Percentiles rank a stretch among this genome's conserved stretches.
These are phyloP conservation scores for Fulvia fulva DNA, from an alignment of 2,329 filamentous ascomycete genomes.

Conservation along the genomic window DNA sequence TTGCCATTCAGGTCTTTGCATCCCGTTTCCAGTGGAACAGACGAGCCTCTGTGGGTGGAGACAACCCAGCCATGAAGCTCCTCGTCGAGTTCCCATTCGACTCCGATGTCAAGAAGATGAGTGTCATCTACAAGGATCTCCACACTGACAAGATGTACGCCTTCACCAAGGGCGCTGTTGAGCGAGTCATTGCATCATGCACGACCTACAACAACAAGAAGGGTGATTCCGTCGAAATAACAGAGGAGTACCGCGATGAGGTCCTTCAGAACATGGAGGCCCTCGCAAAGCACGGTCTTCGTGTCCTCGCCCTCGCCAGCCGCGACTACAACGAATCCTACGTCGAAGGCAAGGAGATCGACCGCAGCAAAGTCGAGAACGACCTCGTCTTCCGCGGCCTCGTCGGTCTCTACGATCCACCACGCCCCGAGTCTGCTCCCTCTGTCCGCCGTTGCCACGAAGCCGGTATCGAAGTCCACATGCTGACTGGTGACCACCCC, in stretches of 20 bases:
- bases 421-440: slow-evolving; percentile 71
- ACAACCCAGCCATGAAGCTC: slow-evolving; percentile 49
- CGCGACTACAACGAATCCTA: slow-evolving; percentile 36
- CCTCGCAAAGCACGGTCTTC: slow-evolving; percentile 59
- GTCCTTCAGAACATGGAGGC: slow-evolving; percentile 66
- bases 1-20: slow-evolving; percentile 71
- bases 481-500: slow-evolving; percentile 80
- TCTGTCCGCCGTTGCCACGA: slow-evolving; percentile 67
- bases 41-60: slow-evolving; percentile 25
- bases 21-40: slow-evolving; percentile 53
- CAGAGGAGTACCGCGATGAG: slow-evolving; percentile 50
- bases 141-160: slow-evolving; percentile 46
- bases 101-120: slow-evolving; percentile 73
- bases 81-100: slow-evolving; percentile 70
- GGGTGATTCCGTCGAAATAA: slow-evolving; percentile 47
- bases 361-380: slow-evolving; percentile 61
- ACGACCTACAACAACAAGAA: slow-evolving; percentile 37
- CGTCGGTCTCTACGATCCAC: slow-evolving; percentile 81
- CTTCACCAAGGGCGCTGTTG: slow-evolving; percentile 66
- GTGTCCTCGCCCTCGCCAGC: slow-evolving; percentile 63
- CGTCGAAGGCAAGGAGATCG: slow-evolving; percentile 48
- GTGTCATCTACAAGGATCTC: slow-evolving; percentile 63
- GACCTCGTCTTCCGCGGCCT: slow-evolving; percentile 73
- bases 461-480: slow-evolving; percentile 75
- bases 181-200: slow-evolving; percentile 63